Percentiles rank a stretch among this genome's conserved stretches.
These are phyloP conservation scores for Triangularia verruculosa DNA, from an alignment of 2,329 filamentous ascomycete genomes.

Conservation along the genomic window DNA sequence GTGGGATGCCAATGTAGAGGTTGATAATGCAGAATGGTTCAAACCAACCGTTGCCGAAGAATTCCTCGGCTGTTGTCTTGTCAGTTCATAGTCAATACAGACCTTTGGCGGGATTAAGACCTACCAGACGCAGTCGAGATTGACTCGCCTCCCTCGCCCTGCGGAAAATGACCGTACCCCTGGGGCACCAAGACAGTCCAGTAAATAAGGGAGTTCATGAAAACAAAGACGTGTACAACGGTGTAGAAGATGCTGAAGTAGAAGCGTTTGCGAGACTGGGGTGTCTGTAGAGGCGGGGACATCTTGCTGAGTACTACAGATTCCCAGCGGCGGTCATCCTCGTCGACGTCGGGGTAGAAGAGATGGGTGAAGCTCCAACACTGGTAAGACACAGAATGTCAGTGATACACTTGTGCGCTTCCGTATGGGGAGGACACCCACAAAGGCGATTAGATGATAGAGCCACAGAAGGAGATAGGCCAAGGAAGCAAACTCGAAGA, in stretches of 20 bases:
- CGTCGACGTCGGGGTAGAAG: constrained; percentile 43
- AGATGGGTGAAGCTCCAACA: constrained; percentile 53
- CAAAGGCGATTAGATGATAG: constrained; percentile 47
- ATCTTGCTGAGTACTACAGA: constrained; percentile 39
- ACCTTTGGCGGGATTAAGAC: neutral
- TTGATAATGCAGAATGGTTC: constrained; percentile 46
- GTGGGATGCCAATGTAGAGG: constrained; percentile 42
- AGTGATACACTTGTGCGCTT: neutral
- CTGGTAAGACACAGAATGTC: constrained; percentile 30
- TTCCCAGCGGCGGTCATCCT: constrained; percentile 37
- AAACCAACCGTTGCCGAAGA: constrained; percentile 49
- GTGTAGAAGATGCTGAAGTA: constrained; percentile 52
- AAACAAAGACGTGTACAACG: constrained; percentile 43
- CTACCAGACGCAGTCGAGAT: neutral
- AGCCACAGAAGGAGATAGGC: constrained; percentile 41
- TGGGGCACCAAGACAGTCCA: constrained; percentile 41
- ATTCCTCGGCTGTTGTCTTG: constrained; percentile 40
- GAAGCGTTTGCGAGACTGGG: constrained; percentile 42
- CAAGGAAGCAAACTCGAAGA: constrained; percentile 51
- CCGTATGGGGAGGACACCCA: constrained; percentile 33
- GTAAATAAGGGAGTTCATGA: constrained; percentile 51
- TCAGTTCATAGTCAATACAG: neutral
- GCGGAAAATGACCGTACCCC: constrained; percentile 37
- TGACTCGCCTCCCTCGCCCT: constrained; percentile 7
- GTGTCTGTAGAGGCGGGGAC: constrained; percentile 45